Base-by-base conservation (phyloP, 139 green algal species). In the Trebouxia sp. region DNA sequence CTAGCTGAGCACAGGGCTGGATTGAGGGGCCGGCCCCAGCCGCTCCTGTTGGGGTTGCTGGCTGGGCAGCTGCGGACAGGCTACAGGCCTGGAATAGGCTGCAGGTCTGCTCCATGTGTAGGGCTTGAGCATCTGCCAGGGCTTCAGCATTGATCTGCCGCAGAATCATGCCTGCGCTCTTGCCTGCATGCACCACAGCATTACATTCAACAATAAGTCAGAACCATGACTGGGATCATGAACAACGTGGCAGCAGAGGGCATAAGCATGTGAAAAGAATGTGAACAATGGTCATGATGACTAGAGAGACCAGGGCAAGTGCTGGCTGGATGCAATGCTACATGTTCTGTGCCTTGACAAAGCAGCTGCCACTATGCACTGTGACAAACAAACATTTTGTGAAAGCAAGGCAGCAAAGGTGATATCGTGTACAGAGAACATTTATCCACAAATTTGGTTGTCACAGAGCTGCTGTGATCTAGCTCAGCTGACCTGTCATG, bases 91-190 rank as follows among this genome's bases (percentile, higher is more conserved):
- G 7, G 62, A n/a, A 20, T 65, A 65, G 1, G 82, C 82, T 76
- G 28, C 62, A 72, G 3, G 62, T 72, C 35, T 94, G 86, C 53
- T 89, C 81, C 58, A 90, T 5, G 30, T 85, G 78, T 3, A 89
- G 83, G 50, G 77, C 58, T 75, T 83, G 38, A 6, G 89, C 88
- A 35, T 83, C 50, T 28, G 26, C 50, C 20, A 83, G 75, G 12
- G 81, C 84, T 0, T 11, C 15, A 2, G 85, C 48, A 38, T 90
- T 76, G 76, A 94, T 92, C 66, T 82, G 82, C 35, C 91, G 62
- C 76, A 95, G 77, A 32, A 95, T 90, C 62, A 95, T 75, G 15
- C 82, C 87, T 20, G 90, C 91, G 81, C 83, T 92, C 80, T 92
- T 92, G 53, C 89, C 90, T 83, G 85, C 22, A 26, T 2, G 37